These are phyloP conservation scores for Rosa lucieae DNA, from an alignment of 306 rosid genomes.

Conservation along the genomic window DNA sequence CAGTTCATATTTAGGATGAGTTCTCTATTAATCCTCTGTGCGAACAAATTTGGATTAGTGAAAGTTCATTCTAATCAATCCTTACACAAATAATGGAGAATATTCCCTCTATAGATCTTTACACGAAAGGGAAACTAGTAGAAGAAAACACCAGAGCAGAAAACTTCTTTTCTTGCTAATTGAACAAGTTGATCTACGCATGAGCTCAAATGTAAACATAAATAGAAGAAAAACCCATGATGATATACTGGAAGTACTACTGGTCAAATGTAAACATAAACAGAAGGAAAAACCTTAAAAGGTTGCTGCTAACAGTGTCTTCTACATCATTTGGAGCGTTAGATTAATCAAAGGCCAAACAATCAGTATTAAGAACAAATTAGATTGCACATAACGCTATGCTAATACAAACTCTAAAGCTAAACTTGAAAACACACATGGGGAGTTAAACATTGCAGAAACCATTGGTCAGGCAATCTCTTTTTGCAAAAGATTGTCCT, in stretches of 20 bases:
- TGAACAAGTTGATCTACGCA: background rate
- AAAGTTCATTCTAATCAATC: background rate
- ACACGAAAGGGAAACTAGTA: too few relatives aligned
- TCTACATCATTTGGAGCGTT: background rate
- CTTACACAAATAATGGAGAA: too few relatives aligned
- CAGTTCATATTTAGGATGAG: background rate
- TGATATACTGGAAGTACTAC: background rate
- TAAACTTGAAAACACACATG: background rate
- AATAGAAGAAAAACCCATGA: background rate
- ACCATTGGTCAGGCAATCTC: constrained; percentile 16
- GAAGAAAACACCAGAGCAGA: background rate
- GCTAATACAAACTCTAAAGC: background rate
- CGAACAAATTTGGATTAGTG: too few relatives aligned
- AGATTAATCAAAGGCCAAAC: background rate
- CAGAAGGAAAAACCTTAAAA: background rate
- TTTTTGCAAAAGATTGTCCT: constrained; percentile 19
- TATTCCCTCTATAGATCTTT: too few relatives aligned
- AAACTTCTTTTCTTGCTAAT: background rate
- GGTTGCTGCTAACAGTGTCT: background rate
- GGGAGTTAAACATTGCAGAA: background rate
- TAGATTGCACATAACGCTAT: background rate
- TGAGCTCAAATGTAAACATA: background rate
- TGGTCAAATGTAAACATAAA: background rate
- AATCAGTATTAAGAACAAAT: background rate
- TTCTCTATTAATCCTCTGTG: too few relatives aligned